phyloP scores from a whole-genome alignment of 768 basidiomycete species.

The Mycena rosella region DNA sequence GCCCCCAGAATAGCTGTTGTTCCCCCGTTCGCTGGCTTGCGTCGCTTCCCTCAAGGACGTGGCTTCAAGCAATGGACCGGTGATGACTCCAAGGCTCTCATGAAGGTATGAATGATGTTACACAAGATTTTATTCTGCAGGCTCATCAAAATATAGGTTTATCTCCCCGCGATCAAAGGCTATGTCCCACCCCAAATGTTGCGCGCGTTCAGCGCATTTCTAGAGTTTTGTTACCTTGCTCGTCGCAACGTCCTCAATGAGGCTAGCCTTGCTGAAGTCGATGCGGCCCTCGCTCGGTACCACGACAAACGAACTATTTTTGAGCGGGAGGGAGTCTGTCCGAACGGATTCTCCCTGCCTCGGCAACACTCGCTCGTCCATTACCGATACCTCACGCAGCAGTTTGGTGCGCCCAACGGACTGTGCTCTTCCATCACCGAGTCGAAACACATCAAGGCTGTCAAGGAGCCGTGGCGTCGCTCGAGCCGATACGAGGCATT shows the following conservation, averaged over 20 bases:
- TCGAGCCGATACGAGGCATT: slow-evolving; percentile 46
- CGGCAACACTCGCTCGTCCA: slow-evolving; percentile 49
- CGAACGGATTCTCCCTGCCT: slow-evolving; percentile 50
- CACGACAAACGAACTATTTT: slow-evolving; percentile 41
- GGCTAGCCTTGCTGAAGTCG: slow-evolving; percentile 34
- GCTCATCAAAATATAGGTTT: slow-evolving; percentile 35
- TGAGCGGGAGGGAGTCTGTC: slow-evolving; percentile 28
- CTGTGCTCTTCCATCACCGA: slow-evolving; percentile 46
- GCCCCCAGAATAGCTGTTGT: slow-evolving; percentile 43
- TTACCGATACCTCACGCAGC: slow-evolving; percentile 40
- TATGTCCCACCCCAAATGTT: too few species aligned
- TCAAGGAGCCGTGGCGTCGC: slow-evolving; percentile 49
- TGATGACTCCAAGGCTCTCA: slow-evolving; percentile 53
- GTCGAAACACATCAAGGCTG: slow-evolving; percentile 50
- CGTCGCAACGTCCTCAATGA: slow-evolving; percentile 36
- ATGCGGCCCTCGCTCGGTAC: slow-evolving; percentile 36
- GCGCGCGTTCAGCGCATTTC: slow-evolving; percentile 39
- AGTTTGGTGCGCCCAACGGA: slow-evolving; percentile 47
- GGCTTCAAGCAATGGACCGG: slow-evolving; percentile 54
- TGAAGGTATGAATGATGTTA: slow-evolving; percentile 46
- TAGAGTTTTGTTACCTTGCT: slow-evolving; percentile 50
- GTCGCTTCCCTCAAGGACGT: slow-evolving; percentile 44
- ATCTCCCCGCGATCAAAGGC: slow-evolving; percentile 39
- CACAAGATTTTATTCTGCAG: background rate
- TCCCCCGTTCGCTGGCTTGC: slow-evolving; percentile 42